A percentile compares a stretch with the other conserved stretches of the same genome.
Evolutionary conservation across 1,284 basidiomycete species (phyloP).

Genomic region (Pyrrhoderma lamaoense): DNA sequence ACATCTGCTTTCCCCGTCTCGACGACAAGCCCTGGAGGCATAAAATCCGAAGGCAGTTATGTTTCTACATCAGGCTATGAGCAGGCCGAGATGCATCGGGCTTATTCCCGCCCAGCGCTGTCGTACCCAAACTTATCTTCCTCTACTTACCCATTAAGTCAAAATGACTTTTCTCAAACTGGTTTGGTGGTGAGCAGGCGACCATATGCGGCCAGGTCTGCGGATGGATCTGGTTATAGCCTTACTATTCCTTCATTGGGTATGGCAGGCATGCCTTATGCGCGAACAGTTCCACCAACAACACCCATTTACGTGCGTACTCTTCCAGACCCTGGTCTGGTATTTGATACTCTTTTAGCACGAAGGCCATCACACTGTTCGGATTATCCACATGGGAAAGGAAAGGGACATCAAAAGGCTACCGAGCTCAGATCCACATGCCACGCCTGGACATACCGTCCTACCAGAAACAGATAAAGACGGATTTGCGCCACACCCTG

Average conservation of each 20-base stretch:
- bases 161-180: neutral
- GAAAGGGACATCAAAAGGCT: slow-evolving; percentile 19
- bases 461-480: slow-evolving; percentile 13
- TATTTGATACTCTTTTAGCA: slow-evolving; percentile 68
- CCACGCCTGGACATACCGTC: slow-evolving; percentile 8
- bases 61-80: neutral
- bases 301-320: slow-evolving; percentile 33
- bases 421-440: slow-evolving; percentile 30
- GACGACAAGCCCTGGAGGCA: slow-evolving; percentile 7
- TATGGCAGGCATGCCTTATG: slow-evolving; percentile 58
- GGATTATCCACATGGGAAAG: slow-evolving; percentile 31
- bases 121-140: too few species aligned
- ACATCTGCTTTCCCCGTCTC: neutral
- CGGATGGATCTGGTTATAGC: slow-evolving; percentile 56
- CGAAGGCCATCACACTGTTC: slow-evolving; percentile 38
- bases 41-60: neutral
- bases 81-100: neutral
- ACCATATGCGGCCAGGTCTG: slow-evolving; percentile 44
- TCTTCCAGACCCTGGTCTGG: slow-evolving; percentile 59
- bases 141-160: neutral
- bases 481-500: slow-evolving; percentile 25
- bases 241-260: slow-evolving; percentile 49
- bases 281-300: slow-evolving; percentile 58
- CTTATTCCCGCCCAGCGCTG: neutral
- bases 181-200: slow-evolving; percentile 15